Base-by-base conservation (phyloP, 805 yeast species). In the Lachancea meyersii region DNA sequence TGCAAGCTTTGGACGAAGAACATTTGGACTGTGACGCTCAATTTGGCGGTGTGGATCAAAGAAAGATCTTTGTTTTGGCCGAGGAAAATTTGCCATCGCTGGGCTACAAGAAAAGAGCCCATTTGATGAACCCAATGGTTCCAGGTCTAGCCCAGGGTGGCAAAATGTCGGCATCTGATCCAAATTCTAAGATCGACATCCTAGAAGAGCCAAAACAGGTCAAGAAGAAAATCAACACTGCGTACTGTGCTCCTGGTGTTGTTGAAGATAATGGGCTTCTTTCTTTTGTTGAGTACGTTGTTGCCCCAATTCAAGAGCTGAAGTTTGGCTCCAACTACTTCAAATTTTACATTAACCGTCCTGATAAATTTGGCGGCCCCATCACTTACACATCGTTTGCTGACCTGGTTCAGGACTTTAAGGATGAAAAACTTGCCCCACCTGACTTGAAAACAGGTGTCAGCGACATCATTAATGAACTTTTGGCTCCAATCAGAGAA, bases 41-140 rank as follows among this genome's bases (percentile, higher is more conserved):
- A 70, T 93, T 93, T 58, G 99, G 99, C 53, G 99, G 99, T 65
- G 95, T 93, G 43, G 99, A 93, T 67, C 98, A 93, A 72, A 81
- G 99, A 69, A 93, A 93, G 71, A 93, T 93, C 59, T 93, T 93
- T 54, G 97, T 88, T 21, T 74, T 93, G 42, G 97, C 98, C 7
- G 98, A 93, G 67, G 98, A 93, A 69, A 82, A 85, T 68, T 77
- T 93, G 61, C 89, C 81, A 33, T 61, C 78, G 39, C 58, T 93
- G 44, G 97, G 97, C 32, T 93, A 91, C 81, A 86, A 85, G 69
- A 93, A 93, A 75, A 82, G 99, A 64, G 98, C 95, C 23, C 99
- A 93, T 69, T 73, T 93, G 61, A 93, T 93, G 99, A 93, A 93
- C 71, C 91, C 88, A 43, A 91, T 93, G 97, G 96, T 94, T 36